These are phyloP conservation scores for Agastache rugosa DNA, from an alignment of 257 asterid genomes.

Conservation along the genomic window DNA sequence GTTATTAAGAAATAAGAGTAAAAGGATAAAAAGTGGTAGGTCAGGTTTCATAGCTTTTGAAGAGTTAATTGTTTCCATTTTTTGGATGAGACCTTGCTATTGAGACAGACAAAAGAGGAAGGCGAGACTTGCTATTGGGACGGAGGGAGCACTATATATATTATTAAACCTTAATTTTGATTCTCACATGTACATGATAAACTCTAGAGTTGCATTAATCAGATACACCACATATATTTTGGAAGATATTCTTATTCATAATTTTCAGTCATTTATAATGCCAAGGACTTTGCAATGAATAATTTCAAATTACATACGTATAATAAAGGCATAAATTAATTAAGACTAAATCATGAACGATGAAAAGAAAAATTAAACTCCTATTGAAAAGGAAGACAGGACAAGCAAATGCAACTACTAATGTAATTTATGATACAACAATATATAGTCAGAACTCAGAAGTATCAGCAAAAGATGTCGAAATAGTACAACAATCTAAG, in stretches of 20 bases:
- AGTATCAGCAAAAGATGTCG: constrained; percentile 2
- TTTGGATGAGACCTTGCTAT: no score
- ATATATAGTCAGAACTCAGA: constrained; percentile 27
- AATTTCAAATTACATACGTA: background rate
- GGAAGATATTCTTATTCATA: background rate
- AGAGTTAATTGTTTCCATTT: no score
- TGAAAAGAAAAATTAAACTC: background rate
- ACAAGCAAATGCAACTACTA: constrained; percentile 22
- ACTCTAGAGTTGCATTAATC: background rate
- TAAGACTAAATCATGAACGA: background rate
- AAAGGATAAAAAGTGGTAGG: no score
- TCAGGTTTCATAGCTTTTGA: no score
- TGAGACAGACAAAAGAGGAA: no score
- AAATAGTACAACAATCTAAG: constrained; percentile 32
- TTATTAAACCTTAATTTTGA: background rate
- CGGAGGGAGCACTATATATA: no score
- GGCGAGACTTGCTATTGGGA: no score
- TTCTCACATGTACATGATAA: background rate
- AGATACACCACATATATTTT: background rate
- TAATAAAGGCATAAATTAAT: background rate
- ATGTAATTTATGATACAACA: background rate
- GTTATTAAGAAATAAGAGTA: no score
- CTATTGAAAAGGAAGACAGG: background rate
- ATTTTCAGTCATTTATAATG: background rate
- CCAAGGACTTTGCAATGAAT: background rate